phyloP scores from a whole-genome alignment of 148 eudicot genomes.

The Chenopodium quinoa region DNA sequence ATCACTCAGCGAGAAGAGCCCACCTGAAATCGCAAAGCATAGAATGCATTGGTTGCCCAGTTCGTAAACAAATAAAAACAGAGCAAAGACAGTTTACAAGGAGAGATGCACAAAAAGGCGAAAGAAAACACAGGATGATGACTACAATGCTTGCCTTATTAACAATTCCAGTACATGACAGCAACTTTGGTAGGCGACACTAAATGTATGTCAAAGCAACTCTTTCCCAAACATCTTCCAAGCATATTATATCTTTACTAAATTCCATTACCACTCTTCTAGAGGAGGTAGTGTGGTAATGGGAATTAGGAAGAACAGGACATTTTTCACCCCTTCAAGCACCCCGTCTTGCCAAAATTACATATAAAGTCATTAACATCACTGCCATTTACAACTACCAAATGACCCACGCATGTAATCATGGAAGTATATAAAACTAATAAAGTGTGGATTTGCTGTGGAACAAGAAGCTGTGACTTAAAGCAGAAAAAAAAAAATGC shows the following conservation, averaged over 20 bases:
- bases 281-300: background rate
- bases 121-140: background rate
- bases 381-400: background rate
- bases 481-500: background rate
- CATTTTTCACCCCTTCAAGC: too few relatives aligned
- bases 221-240: background rate
- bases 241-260: background rate
- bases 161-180: background rate
- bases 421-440: too few relatives aligned
- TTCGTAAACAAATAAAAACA: background rate
- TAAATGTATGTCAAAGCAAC: background rate
- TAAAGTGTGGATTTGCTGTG: background rate
- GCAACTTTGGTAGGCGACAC: background rate
- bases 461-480: background rate
- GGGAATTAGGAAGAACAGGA: background rate
- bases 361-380: background rate
- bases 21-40: constrained; percentile 14
- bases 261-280: background rate
- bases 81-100: background rate
- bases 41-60: background rate
- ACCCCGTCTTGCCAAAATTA: background rate
- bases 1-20: constrained; percentile 4
- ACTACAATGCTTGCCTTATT: background rate
- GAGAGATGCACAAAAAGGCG: background rate
- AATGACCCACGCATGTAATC: too few relatives aligned